Base-by-base conservation (phyloP, 352 stramenopile species). In the Plasmopara muralis region DNA sequence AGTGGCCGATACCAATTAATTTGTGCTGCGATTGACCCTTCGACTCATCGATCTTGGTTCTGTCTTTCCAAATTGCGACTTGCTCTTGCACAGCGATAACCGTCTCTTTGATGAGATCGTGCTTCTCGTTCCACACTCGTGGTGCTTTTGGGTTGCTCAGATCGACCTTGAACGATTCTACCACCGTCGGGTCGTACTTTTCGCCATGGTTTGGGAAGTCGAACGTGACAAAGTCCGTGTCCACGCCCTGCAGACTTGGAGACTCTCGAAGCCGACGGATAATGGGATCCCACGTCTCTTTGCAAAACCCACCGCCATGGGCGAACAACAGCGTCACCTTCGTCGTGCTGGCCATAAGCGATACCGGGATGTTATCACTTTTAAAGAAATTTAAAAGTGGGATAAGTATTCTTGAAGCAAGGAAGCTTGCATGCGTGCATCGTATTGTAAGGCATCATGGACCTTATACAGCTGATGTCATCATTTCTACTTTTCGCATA, bases 221-320 rank as follows among this genome's bases (percentile, higher is more conserved):
- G 34, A 75, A 74, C 31, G 60, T 62, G 41, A 68, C 25, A 53
- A 74, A 54, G 8, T 77, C 64, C 30, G 46, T 66, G 7, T 44
- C 7, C 13, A 69, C 57, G 16, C 39, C 43, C 41, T 73, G 57
- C 9, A 70, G 40, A 18, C 66, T 18, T 31, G 41, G 47, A 5
- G 62, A 60, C 18, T 50, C 48, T n/a, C 52, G 43, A 1, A 78
- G 30, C n/a, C 57, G 64, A 33, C 60, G 59, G 6, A 56, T 59
- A 48, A 80, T 80, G 5, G 72, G 69, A n/a, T 68, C 40, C 72
- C 72, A 83, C 0, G 51, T 66, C 6, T 77, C 69, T 38, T 79
- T 74, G 37, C 66, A 77, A 39, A 80, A 80, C 12, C 67, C 60
- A 1, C 56, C 47, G 20, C 66, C 72, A 49, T 83, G 72, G 0